Evolutionary conservation across 768 basidiomycete species (phyloP).

Genomic region (Tephrocybe sp.): DNA sequence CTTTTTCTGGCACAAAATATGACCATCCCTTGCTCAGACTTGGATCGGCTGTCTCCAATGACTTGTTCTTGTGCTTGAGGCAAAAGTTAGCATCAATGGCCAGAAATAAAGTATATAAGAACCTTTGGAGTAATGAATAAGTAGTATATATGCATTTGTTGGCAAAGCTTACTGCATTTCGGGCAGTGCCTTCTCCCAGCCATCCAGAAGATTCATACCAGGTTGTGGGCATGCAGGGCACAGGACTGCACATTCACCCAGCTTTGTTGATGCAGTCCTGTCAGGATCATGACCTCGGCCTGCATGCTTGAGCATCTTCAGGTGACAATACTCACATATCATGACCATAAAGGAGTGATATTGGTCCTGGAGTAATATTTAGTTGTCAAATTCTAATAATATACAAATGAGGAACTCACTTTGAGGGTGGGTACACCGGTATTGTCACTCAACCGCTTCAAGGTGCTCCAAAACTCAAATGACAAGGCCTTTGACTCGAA

Average conservation of each 20-base stretch:
- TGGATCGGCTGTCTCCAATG: slow-evolving; percentile 11
- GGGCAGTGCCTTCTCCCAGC: slow-evolving; percentile 19
- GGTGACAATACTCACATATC: slow-evolving; percentile 21
- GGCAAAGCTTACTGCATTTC: slow-evolving; percentile 17
- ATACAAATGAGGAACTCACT: not conserved
- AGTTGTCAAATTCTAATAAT: not conserved
- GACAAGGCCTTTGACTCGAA: slow-evolving; percentile 27
- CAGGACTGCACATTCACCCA: slow-evolving; percentile 26
- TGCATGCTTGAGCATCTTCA: slow-evolving; percentile 25
- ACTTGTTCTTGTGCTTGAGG: slow-evolving; percentile 9
- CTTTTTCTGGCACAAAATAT: slow-evolving; percentile 16
- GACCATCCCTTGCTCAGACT: slow-evolving; percentile 15
- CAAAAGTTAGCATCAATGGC: slow-evolving; percentile 17
- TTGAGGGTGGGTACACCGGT: slow-evolving; percentile 1
- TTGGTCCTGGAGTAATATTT: not conserved
- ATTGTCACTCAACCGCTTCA: slow-evolving; percentile 25
- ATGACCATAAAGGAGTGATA: slow-evolving; percentile 9
- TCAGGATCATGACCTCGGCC: slow-evolving; percentile 24
- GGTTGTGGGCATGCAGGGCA: slow-evolving; percentile 37
- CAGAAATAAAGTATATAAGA: slow-evolving; percentile 13
- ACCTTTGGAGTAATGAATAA: not conserved
- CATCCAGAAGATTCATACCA: slow-evolving; percentile 25
- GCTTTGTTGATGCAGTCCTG: slow-evolving; percentile 16
- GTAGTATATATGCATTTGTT: not conserved
- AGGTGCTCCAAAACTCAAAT: slow-evolving; percentile 25